phyloP scores from a whole-genome alignment of 2,329 filamentous ascomycete genomes.

The Ophiostoma perfectum region DNA sequence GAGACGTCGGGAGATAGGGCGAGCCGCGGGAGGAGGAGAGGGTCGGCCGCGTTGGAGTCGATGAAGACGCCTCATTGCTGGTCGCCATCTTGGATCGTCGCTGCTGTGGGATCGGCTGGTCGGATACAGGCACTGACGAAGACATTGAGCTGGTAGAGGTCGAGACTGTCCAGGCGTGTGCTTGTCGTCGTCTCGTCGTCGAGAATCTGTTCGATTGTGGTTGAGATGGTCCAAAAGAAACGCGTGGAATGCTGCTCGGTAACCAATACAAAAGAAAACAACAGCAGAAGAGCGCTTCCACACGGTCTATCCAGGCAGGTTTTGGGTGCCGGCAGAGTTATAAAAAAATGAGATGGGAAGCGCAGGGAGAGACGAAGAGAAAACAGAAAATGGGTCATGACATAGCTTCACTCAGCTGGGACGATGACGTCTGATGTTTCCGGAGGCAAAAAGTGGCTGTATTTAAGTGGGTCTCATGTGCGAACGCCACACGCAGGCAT shows the following conservation, averaged over 20 bases:
- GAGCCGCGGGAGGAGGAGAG: constrained; percentile 14
- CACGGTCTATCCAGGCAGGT: background rate
- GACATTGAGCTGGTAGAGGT: background rate
- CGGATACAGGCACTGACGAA: background rate
- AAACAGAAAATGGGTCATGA: background rate
- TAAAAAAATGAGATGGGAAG: background rate
- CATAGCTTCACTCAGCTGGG: constrained; percentile 4
- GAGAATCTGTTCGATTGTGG: background rate
- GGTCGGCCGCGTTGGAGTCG: background rate
- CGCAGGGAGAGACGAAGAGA: background rate
- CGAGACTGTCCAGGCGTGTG: background rate
- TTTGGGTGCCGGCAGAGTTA: background rate
- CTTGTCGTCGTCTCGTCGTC: background rate
- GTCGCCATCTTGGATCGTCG: background rate
- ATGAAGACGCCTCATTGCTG: background rate
- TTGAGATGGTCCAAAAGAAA: background rate
- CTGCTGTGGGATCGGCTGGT: background rate
- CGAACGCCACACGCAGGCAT: background rate
- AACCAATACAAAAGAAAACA: background rate
- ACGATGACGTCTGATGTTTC: constrained; percentile 9
- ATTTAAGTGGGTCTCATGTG: background rate
- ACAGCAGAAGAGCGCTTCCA: background rate
- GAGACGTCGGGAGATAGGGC: constrained; percentile 58
- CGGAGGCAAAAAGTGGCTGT: constrained; percentile 2
- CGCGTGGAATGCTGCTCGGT: background rate